Conservation (phyloP, 2,329 filamentous ascomycete genomes). For the Penicillium verrucosum region DNA sequence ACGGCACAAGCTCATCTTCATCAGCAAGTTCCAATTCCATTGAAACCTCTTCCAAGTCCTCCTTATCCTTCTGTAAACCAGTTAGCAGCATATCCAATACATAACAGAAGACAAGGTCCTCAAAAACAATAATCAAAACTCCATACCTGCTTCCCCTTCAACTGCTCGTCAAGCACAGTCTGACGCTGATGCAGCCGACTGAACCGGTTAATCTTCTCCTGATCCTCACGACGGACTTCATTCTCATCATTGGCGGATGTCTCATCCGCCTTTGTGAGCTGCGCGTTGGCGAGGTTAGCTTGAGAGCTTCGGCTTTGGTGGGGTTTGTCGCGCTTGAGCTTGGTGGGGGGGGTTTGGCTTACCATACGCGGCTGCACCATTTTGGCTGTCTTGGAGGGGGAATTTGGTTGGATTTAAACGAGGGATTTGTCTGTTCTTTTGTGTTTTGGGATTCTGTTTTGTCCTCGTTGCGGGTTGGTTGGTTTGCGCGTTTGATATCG, state of each 20-base stretch:
- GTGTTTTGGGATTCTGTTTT: background rate
- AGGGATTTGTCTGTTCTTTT: background rate
- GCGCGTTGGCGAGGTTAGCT: slow-evolving; percentile 6
- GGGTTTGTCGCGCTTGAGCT: background rate
- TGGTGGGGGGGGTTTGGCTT: slow-evolving; percentile 18
- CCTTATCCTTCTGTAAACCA: slow-evolving; percentile 80
- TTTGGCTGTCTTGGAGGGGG: slow-evolving; percentile 14
- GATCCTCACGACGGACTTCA: slow-evolving; percentile 92
- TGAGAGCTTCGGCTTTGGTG: background rate
- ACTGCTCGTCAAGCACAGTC: slow-evolving; percentile 70
- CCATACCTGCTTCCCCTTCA: slow-evolving; percentile 68
- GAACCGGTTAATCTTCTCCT: slow-evolving; percentile 98
- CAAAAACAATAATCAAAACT: background rate
- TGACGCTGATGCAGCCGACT: slow-evolving; percentile 90
- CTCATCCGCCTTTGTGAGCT: slow-evolving; percentile 96
- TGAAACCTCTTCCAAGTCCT: slow-evolving; percentile 90
- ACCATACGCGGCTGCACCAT: slow-evolving; percentile 63
- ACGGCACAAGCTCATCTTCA: slow-evolving; percentile 92
- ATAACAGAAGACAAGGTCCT: background rate
- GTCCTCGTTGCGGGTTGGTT: slow-evolving; percentile 6
- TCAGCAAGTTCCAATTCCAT: slow-evolving; percentile 91
- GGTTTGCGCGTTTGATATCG: slow-evolving; percentile 16
- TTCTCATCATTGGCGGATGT: slow-evolving; percentile 72
- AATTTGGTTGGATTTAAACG: background rate
- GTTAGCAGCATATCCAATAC: slow-evolving; percentile 1